Percentiles rank a stretch among this genome's conserved stretches.
Conservation (phyloP, 1,284 basidiomycete species). For the Sporisorium sorghi region DNA sequence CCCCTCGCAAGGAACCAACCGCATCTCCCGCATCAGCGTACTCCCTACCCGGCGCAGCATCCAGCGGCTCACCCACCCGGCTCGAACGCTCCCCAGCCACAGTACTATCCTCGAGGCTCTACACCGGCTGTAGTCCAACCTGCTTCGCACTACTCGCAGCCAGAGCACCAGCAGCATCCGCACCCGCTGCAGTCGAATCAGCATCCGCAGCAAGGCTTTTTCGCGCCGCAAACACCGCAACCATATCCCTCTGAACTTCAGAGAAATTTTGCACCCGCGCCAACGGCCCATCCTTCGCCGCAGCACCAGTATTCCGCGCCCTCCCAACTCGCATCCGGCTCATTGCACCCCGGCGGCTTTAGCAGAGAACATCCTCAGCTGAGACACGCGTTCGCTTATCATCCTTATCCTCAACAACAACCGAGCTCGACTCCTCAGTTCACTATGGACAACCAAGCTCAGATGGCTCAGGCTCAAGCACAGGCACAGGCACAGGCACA, state of each 20-base stretch:
- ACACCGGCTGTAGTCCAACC: conserved; percentile 17
- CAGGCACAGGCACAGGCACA: conserved; percentile 57
- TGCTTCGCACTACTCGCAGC: background rate
- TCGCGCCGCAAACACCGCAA: conserved; percentile 3
- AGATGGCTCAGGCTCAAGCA: conserved; percentile 39
- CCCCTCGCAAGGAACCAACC: conserved; percentile 19
- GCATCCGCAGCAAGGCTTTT: conserved; percentile 4
- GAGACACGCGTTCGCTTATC: conserved; percentile 27
- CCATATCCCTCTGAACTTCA: background rate
- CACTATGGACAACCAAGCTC: conserved; percentile 42
- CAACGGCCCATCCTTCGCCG: background rate
- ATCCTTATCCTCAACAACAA: conserved; percentile 18
- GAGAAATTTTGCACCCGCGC: background rate
- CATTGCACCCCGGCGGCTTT: background rate
- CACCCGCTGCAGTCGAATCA: background rate
- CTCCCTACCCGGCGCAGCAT: conserved; percentile 8
- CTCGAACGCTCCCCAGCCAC: background rate
- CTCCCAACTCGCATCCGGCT: background rate
- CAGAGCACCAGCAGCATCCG: background rate
- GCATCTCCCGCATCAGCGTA: conserved; percentile 15
- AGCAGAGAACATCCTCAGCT: conserved; percentile 27
- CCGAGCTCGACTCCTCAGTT: conserved; percentile 8
- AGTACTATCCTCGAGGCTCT: conserved; percentile 14
- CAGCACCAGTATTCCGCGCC: conserved; percentile 10
- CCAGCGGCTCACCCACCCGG: conserved; percentile 2